A percentile compares a stretch with the other conserved stretches of the same genome.
phyloP scores from a whole-genome alignment of 306 rosid species.

The Hippophae tibetana region DNA sequence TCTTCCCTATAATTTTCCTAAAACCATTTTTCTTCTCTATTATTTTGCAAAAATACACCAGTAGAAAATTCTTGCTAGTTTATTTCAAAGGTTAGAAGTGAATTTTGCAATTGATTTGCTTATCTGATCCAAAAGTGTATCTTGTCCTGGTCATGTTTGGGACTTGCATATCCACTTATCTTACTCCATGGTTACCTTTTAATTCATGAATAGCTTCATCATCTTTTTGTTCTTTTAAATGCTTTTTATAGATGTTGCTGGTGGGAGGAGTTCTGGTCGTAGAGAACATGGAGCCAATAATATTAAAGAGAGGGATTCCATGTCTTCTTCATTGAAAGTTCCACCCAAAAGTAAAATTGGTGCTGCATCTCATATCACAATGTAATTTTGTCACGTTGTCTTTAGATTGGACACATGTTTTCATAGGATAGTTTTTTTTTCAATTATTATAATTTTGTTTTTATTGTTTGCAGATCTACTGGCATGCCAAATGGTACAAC shows the following conservation, averaged over 20 bases:
- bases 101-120: no score
- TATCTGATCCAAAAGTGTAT: no score
- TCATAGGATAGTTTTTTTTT: no score
- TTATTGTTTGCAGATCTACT: slow-evolving; percentile 27
- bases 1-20: no score
- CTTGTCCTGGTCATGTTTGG: no score
- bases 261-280: slow-evolving; percentile 42
- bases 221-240: slow-evolving; percentile 12
- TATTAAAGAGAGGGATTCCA: slow-evolving; percentile 32
- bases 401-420: no score
- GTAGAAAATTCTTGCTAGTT: no score
- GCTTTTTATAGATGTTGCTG: slow-evolving; percentile 37
- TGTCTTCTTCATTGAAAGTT: slow-evolving; percentile 26
- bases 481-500: slow-evolving; percentile 31
- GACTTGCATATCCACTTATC: neutral
- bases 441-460: no score
- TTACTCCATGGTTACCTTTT: slow-evolving; percentile 1
- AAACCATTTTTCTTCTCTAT: no score
- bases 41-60: no score
- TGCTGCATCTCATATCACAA: slow-evolving; percentile 28
- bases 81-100: no score
- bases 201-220: neutral
- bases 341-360: slow-evolving; percentile 32
- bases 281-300: slow-evolving; percentile 52
- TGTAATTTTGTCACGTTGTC: slow-evolving; percentile 22